Evolutionary conservation across 306 rosid species (phyloP).

Genomic region (Alnus glutinosa): DNA sequence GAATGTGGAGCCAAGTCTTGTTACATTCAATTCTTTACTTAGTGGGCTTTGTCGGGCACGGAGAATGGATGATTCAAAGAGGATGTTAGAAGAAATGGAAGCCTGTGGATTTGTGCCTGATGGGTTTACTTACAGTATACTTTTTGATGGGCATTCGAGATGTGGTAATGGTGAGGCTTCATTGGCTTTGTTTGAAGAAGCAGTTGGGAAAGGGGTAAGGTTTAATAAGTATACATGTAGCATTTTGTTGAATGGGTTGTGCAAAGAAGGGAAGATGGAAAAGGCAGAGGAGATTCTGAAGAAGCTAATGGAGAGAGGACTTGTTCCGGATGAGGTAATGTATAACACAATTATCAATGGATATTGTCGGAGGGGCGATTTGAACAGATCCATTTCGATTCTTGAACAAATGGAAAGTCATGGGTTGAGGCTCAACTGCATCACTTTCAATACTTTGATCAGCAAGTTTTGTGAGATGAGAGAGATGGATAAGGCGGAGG

Average conservation of each 20-base stretch:
- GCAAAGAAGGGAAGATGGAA: constrained; percentile 61
- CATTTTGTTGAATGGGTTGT: constrained; percentile 60
- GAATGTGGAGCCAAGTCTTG: constrained; percentile 46
- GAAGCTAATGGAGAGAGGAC: constrained; percentile 46
- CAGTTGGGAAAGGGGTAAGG: constrained; percentile 31
- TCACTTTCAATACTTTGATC: constrained; percentile 67
- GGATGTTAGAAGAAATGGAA: constrained; percentile 63
- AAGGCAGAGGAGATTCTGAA: constrained; percentile 60
- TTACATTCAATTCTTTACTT: constrained; percentile 73
- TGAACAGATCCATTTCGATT: constrained; percentile 43
- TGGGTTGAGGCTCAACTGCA: constrained; percentile 53
- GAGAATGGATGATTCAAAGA: constrained; percentile 55
- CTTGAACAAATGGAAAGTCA: constrained; percentile 50
- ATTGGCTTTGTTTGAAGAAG: constrained; percentile 35
- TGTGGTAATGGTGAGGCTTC: constrained; percentile 38
- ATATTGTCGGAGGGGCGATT: constrained; percentile 59
- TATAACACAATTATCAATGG: constrained; percentile 67
- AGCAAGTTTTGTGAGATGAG: constrained; percentile 51
- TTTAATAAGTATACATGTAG: constrained; percentile 48
- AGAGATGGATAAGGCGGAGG: constrained; percentile 67
- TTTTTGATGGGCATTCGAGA: constrained; percentile 49
- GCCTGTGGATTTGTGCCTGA: constrained; percentile 47
- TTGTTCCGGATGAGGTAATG: constrained; percentile 46
- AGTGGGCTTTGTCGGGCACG: constrained; percentile 54
- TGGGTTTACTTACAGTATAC: constrained; percentile 45